phyloP scores from a whole-genome alignment of 2,329 filamentous ascomycete species.

The Ophiosphaerella korrae region DNA sequence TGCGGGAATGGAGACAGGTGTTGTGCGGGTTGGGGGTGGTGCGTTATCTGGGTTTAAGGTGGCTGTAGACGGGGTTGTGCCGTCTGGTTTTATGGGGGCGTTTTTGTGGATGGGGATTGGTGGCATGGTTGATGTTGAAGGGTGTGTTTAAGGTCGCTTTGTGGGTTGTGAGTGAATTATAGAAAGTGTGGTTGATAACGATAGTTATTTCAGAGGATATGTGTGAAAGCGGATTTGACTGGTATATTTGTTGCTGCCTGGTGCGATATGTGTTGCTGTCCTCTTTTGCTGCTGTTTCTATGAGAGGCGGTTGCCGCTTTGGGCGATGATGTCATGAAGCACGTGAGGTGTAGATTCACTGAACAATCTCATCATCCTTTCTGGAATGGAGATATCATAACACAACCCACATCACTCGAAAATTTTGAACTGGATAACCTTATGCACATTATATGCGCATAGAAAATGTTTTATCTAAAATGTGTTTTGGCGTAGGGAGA shows the following conservation, averaged over 20 bases:
- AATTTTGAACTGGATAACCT: too few species aligned
- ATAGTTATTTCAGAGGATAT: neutral
- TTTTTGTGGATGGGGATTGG: constrained; percentile 55
- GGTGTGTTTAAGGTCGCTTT: constrained; percentile 1
- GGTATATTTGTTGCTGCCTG: constrained; percentile 29
- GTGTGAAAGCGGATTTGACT: neutral
- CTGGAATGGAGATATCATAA: too few species aligned
- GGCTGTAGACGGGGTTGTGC: constrained; percentile 46
- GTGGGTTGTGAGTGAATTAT: neutral
- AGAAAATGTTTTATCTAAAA: too few species aligned
- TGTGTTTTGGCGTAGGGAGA: too few species aligned
- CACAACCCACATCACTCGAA: too few species aligned
- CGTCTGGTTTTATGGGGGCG: constrained; percentile 51
- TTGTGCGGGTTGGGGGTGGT: constrained; percentile 45
- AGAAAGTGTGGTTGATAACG: neutral
- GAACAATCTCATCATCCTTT: too few species aligned
- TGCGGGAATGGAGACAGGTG: constrained; percentile 30
- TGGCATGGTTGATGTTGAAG: constrained; percentile 45
- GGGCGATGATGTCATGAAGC: constrained; percentile 35
- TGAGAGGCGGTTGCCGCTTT: constrained; percentile 25
- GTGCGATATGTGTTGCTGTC: constrained; percentile 16
- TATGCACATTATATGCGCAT: too few species aligned
- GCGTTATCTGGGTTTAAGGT: constrained; percentile 30
- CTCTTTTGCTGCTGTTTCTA: constrained; percentile 12
- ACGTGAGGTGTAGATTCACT: constrained; percentile 17